A percentile compares a stretch with the other conserved stretches of the same genome.
Conservation (phyloP, 495 filamentous ascomycete genomes). For the Annulohypoxylon stygium region DNA sequence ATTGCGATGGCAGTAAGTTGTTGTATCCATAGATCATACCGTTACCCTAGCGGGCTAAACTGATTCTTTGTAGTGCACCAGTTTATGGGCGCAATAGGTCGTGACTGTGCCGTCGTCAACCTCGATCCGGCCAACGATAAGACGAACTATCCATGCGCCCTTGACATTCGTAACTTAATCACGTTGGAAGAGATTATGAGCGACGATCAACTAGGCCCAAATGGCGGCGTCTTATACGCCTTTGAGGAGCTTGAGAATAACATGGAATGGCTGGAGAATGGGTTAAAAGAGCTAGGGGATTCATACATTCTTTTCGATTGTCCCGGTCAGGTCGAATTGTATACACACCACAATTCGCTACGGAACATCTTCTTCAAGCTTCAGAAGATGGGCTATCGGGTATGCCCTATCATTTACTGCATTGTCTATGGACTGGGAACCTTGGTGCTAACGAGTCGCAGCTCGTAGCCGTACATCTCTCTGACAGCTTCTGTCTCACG, state of each 20-base stretch:
- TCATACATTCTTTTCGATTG: conserved; percentile 97
- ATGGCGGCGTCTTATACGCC: conserved; percentile 91
- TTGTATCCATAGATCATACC: not conserved
- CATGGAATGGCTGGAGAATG: conserved; percentile 87
- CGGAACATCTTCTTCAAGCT: conserved; percentile 90
- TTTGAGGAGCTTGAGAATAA: conserved; percentile 95
- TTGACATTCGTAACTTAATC: conserved; percentile 91
- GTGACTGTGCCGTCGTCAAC: conserved; percentile 94
- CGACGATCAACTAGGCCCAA: conserved; percentile 91
- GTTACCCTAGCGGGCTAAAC: not conserved
- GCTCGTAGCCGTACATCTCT: conserved; percentile 90
- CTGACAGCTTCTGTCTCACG: conserved; percentile 91
- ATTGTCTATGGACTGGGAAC: not conserved
- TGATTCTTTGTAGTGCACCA: conserved; percentile 76
- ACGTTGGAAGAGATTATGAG: conserved; percentile 95
- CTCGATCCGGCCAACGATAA: conserved; percentile 96
- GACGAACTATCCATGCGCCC: conserved; percentile 81
- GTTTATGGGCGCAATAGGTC: conserved; percentile 93
- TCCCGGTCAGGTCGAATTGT: conserved; percentile 95
- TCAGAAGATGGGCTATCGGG: conserved; percentile 92
- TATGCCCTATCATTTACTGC: conserved; percentile 59
- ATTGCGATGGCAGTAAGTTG: conserved; percentile 87
- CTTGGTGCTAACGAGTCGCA: conserved; percentile 55
- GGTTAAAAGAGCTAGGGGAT: conserved; percentile 80
- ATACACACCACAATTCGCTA: conserved; percentile 91